Base-by-base conservation (phyloP, 805 yeast species). In the Metschnikowia matae region DNA sequence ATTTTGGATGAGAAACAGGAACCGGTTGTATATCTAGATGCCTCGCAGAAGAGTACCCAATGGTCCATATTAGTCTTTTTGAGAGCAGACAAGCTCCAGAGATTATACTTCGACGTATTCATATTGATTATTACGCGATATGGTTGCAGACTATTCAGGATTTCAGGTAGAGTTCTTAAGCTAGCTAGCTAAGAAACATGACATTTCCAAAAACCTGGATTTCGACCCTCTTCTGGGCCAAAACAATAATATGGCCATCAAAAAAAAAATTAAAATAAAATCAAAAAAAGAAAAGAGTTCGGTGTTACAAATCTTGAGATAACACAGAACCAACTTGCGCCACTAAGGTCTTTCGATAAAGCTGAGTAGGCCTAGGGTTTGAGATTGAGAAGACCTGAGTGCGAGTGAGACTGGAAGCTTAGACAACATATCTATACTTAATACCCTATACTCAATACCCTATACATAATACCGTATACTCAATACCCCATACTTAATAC, bases 91-190 rank as follows among this genome's bases (percentile, higher is more conserved):
- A 69, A 10, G 62, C 62, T 2, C 46, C 75, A 5, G 79, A 75
- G 26, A 56, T 82, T 1, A 69, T 73, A 40, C 53, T 85, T 20
- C 69, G 79, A 34, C 80, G 83, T 50, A 48, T 80, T 11, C 55
- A 68, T 4, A 6, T 85, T 2, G 81, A 83, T 37, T 87, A 86
- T 56, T 78, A 82, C 56, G 80, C 90, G 0, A 65, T 69, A 21
- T 81, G 91, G 86, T 50, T 86, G 15, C 53, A 68, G 4, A 14
- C 14, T 40, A 15, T 42, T 20, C 54, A 54, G 31, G 48, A 38
- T 1, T 33, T 42, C 18, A 32, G 23, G 45, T 38, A 42, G 21
- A 40, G 40, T 10, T 15, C 5, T 26, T 21, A 26, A n/a, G n/a
- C n/a, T n/a, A n/a, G n/a, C n/a, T n/a, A n/a, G n/a, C n/a, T n/a